Percentiles rank a stretch among this genome's conserved stretches.
Evolutionary conservation across 768 basidiomycete species (phyloP).

Genomic region (Suillus subluteus): DNA sequence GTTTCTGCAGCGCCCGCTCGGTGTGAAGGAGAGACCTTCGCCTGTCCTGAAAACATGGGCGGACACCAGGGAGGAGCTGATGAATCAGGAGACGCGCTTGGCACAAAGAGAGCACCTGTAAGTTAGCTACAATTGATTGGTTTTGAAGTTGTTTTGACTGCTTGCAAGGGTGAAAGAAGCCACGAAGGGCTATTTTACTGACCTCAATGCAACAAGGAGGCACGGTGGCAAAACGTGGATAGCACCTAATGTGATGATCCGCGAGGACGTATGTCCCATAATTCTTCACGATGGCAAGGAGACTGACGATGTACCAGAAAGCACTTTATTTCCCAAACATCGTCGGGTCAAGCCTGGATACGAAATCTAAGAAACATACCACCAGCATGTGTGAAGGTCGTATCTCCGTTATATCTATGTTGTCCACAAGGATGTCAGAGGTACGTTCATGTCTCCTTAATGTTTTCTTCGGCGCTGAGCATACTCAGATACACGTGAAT

Average conservation of each 20-base stretch:
- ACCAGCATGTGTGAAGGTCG: slow-evolving; percentile 76
- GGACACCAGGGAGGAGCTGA: slow-evolving; percentile 64
- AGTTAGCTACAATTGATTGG: slow-evolving; percentile 18
- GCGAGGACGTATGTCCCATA: slow-evolving; percentile 75
- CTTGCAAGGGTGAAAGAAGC: slow-evolving; percentile 57
- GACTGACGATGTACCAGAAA: slow-evolving; percentile 56
- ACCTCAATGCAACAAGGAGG: slow-evolving; percentile 75
- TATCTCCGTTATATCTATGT: slow-evolving; percentile 79
- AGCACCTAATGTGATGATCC: slow-evolving; percentile 85
- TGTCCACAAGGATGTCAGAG: slow-evolving; percentile 89
- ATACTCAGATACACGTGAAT: slow-evolving; percentile 70
- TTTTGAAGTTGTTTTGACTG: slow-evolving; percentile 6
- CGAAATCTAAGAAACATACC: slow-evolving; percentile 64
- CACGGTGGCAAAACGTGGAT: slow-evolving; percentile 96
- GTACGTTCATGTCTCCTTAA: slow-evolving; percentile 42
- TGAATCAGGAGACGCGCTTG: slow-evolving; percentile 72
- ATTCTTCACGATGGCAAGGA: background rate
- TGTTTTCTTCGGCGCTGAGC: slow-evolving; percentile 8
- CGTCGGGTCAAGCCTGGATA: slow-evolving; percentile 66
- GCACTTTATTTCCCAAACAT: slow-evolving; percentile 92
- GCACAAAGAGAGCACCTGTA: slow-evolving; percentile 69
- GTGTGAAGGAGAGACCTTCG: slow-evolving; percentile 71
- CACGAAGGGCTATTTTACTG: slow-evolving; percentile 86
- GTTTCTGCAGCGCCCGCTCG: slow-evolving; percentile 68
- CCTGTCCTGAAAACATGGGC: slow-evolving; percentile 60